phyloP scores from a whole-genome alignment of 768 basidiomycete genomes.

The Suillus discolor region DNA sequence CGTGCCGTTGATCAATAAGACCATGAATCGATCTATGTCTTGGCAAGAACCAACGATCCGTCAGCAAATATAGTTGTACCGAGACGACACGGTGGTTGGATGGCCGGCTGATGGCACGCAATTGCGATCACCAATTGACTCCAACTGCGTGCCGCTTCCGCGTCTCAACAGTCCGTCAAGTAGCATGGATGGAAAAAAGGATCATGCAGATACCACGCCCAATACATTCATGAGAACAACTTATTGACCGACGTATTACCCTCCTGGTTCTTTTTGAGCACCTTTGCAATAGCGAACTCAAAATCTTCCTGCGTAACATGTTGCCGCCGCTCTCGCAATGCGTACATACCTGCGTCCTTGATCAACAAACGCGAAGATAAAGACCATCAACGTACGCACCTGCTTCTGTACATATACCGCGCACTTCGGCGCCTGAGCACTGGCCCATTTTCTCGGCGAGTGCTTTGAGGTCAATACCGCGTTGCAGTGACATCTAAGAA shows the following conservation, averaged over 20 bases:
- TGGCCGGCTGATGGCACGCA: not conserved
- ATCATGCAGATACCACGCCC: not conserved
- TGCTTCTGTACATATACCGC: constrained; percentile 98
- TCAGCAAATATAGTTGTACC: not conserved
- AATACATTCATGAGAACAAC: constrained; percentile 71
- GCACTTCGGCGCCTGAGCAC: constrained; percentile 96
- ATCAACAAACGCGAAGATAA: constrained; percentile 4
- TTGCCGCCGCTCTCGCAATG: constrained; percentile 90
- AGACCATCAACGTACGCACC: constrained; percentile 47
- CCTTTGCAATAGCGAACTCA: constrained; percentile 98
- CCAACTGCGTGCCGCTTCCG: not conserved
- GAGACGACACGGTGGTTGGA: not conserved
- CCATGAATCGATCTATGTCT: too few relatives aligned
- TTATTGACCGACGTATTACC: constrained; percentile 94
- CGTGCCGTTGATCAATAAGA: too few relatives aligned
- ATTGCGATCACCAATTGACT: not conserved
- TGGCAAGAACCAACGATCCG: not conserved
- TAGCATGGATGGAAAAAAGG: not conserved
- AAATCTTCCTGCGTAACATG: constrained; percentile 99
- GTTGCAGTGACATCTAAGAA: constrained; percentile 90
- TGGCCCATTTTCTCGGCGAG: constrained; percentile 99
- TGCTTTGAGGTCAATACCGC: constrained; percentile 95
- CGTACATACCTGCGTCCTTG: constrained; percentile 80
- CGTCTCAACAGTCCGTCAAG: not conserved
- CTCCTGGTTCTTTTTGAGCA: constrained; percentile 96